Evolutionary conservation across 495 filamentous ascomycete species (phyloP), one percentile per base, ranked within the genome.

Genomic region (Aspergillus cavernicola): DNA sequence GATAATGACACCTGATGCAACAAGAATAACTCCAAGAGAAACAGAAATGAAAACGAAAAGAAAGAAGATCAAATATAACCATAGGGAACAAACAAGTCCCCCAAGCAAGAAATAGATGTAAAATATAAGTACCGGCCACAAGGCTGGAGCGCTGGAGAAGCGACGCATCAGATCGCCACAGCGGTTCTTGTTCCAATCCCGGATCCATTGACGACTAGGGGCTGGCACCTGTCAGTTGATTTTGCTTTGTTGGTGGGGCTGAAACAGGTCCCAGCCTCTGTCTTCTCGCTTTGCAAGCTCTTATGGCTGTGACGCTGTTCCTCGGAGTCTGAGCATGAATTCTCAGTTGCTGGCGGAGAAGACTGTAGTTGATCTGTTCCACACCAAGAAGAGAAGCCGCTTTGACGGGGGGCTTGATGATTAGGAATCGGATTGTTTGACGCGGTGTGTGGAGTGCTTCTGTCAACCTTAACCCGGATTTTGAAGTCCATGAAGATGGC

Each of bases 121-220:
- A n/a, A n/a, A n/a, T n/a, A n/a, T n/a, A n/a, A n/a, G n/a, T n/a
- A n/a, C n/a, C n/a, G n/a, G n/a, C n/a, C n/a, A n/a, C n/a, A n/a
- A n/a, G n/a, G n/a, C n/a, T n/a, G n/a, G n/a, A n/a, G n/a, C 26
- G 8, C 35, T 2, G 5, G 10, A 19, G 16, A 16, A 6, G 35
- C 3, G 16, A 9, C 11, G 44, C 11, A 45, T 57, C 46, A 64
- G 23, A 48, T 50, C 11, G 42, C 46, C 20, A 61, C 41, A 1
- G 42, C 52, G 16, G 47, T 47, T 20, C 38, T 47, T 16, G 37
- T 29, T 43, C 58, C 53, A 18, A 53, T 42, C 6, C 70, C 68
- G 20, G 70, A 73, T 10, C 72, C 72, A 56, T 75, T 72, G 16
- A 75, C 64, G 1, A 75, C 72, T 19, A 75, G 38, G 6, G 72